Conservation (phyloP, 805 yeast species). For the Grigorovia humatica region DNA sequence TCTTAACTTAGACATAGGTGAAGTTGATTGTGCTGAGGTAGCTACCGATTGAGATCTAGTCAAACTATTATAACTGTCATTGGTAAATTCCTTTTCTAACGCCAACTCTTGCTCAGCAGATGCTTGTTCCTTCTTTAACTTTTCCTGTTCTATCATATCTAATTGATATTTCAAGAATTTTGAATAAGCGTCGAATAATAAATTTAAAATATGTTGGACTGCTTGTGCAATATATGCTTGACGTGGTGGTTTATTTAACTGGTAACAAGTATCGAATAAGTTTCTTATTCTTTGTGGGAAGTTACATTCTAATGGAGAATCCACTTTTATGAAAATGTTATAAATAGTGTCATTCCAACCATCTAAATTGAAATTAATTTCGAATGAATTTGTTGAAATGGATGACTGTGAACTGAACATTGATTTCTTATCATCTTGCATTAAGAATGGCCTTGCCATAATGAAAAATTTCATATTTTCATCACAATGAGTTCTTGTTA, state of each 20-base stretch:
- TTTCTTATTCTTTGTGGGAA: conserved; percentile 19
- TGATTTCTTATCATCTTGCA: conserved; percentile 2
- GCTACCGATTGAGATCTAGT: neutral
- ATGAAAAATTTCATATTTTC: conserved; percentile 24
- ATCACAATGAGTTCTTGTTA: conserved; percentile 21
- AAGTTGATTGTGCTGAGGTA: neutral
- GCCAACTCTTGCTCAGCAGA: neutral
- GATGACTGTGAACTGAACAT: neutral
- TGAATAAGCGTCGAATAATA: conserved; percentile 22
- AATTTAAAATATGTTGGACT: conserved; percentile 16
- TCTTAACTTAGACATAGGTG: neutral
- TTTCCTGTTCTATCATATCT: neutral
- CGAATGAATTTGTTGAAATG: neutral
- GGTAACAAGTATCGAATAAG: conserved; percentile 14
- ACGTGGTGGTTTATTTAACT: conserved; percentile 9
- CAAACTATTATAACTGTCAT: neutral
- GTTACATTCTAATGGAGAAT: conserved; percentile 25
- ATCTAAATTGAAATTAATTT: conserved; percentile 6
- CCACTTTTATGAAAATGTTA: conserved; percentile 14
- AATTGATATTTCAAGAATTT: conserved; percentile 7
- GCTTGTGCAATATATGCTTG: conserved; percentile 15
- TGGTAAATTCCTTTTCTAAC: neutral
- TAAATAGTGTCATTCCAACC: conserved; percentile 20
- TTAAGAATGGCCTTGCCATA: conserved; percentile 7
- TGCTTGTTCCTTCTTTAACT: neutral